These are phyloP conservation scores for Musa beccarii DNA, from an alignment of 176 grass and related monocot genomes.

Conservation along the genomic window DNA sequence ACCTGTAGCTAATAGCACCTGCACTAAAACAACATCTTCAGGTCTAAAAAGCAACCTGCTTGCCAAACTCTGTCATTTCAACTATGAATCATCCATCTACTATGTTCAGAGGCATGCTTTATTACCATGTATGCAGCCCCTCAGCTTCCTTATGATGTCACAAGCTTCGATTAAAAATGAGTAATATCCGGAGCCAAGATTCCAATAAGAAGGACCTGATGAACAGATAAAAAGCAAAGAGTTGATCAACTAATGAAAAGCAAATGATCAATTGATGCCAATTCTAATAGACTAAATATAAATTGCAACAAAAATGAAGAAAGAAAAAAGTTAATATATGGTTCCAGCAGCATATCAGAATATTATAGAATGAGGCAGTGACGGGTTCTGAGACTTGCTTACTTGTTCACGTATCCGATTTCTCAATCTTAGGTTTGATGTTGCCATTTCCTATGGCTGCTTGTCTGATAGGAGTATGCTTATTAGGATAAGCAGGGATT, in stretches of 20 bases:
- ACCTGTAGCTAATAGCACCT: too few species aligned
- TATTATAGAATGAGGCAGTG: slow-evolving; percentile 19
- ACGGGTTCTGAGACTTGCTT: slow-evolving; percentile 28
- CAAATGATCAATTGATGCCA: not conserved
- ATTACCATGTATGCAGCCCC: too few species aligned
- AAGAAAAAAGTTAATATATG: slow-evolving; percentile 24
- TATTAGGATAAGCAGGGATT: slow-evolving; percentile 43
- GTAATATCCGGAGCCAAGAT: too few species aligned
- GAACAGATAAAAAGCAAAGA: not conserved
- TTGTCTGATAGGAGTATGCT: slow-evolving; percentile 36
- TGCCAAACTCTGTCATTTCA: too few species aligned
- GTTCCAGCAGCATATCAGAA: slow-evolving; percentile 28
- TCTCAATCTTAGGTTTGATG: slow-evolving; percentile 45
- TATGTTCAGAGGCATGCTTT: too few species aligned
- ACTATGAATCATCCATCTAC: too few species aligned
- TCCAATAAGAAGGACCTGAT: not conserved
- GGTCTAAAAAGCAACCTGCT: too few species aligned
- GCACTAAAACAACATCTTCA: too few species aligned
- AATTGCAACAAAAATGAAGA: slow-evolving; percentile 27
- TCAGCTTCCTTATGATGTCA: too few species aligned
- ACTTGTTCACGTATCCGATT: slow-evolving; percentile 11
- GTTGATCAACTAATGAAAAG: not conserved
- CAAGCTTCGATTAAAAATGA: too few species aligned
- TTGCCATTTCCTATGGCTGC: slow-evolving; percentile 36
- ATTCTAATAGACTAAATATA: not conserved